Evolutionary conservation across 768 basidiomycete species (phyloP), one percentile per base, ranked within the genome.

Genomic region (Boletus tomentosulus): DNA sequence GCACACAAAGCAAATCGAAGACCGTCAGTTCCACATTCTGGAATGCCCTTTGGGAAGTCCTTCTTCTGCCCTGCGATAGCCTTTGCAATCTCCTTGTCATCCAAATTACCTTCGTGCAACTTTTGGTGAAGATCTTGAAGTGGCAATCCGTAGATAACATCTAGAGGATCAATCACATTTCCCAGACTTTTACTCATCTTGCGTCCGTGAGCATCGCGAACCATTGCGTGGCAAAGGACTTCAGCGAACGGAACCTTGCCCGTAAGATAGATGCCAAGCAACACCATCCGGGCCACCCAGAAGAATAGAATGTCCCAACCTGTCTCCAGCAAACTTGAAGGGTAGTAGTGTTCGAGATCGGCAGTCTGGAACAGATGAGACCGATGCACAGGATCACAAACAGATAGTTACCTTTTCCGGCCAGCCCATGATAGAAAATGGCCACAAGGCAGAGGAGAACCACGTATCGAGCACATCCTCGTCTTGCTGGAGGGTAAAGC

Each of bases 271-370:
- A 92, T 74, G 41, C 97, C 96, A 34, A 98, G 84, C 64, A 99
- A 74, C 46, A 90, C 96, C 96, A 98, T 99, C 41, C 97, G 88
- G 15, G 97, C 95, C 7, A 98, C 96, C 97, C 97, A 99, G 83
- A 98, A 98, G 80, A 95, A 95, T n/a, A 99, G 72, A 63, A 98
- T 98, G 59, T 98, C 97, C 96, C 97, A 98, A 44, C 97, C 97
- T 0, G 97, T 99, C 74, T 98, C 97, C 30, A 98, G 82, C 42
- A 98, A 62, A n/a, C 85, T 82, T 2, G 91, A 74, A 0, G 97
- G 97, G 70, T 95, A 99, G 76, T 91, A 98, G 30, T 77, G 75
- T 58, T 84, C 69, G 39, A 92, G 61, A 66, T 98, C 96, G 4
- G 73, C 57, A 0, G 92, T 94, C 91, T 92, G 31, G 7, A 34